Evolutionary conservation across 371 early-diverging fungal species (phyloP).

Genomic region (Phascolomyces articulosus): DNA sequence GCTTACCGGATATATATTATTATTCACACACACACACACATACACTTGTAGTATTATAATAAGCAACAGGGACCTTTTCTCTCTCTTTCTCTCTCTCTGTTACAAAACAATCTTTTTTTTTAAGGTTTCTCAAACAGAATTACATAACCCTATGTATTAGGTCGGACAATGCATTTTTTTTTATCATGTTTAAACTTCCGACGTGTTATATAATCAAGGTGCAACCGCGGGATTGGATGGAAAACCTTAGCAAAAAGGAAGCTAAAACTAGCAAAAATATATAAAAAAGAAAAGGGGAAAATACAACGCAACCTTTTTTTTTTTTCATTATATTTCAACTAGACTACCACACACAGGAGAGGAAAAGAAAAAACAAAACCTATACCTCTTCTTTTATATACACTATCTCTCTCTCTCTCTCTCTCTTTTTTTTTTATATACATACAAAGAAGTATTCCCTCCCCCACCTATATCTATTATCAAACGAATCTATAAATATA

Average conservation of each 20-base stretch:
- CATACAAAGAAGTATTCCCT: too few relatives aligned
- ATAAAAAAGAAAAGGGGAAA: neutral
- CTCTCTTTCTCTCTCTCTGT: too few relatives aligned
- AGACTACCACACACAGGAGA: too few relatives aligned
- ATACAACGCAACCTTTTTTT: too few relatives aligned
- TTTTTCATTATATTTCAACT: too few relatives aligned
- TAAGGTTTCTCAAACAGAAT: neutral
- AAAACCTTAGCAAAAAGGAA: neutral
- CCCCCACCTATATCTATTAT: neutral
- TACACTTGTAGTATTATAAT: neutral
- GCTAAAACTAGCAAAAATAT: neutral
- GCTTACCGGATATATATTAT: neutral
- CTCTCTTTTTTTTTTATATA: slow-evolving; percentile 5
- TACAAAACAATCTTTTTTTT: too few relatives aligned
- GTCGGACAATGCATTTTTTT: slow-evolving; percentile 2
- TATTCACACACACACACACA: neutral
- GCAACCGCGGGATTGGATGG: slow-evolving; percentile 9
- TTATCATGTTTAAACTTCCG: too few relatives aligned
- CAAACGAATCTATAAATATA: neutral
- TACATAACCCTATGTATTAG: neutral
- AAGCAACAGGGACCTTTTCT: too few relatives aligned
- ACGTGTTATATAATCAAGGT: slow-evolving; percentile 9
- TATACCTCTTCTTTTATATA: neutral
- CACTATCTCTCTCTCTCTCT: neutral
- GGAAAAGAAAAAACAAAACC: too few relatives aligned